Evolutionary conservation across 2,329 filamentous ascomycete genomes (phyloP), one percentile per base, ranked within the genome.

Genomic region (Colletotrichum musicola): DNA sequence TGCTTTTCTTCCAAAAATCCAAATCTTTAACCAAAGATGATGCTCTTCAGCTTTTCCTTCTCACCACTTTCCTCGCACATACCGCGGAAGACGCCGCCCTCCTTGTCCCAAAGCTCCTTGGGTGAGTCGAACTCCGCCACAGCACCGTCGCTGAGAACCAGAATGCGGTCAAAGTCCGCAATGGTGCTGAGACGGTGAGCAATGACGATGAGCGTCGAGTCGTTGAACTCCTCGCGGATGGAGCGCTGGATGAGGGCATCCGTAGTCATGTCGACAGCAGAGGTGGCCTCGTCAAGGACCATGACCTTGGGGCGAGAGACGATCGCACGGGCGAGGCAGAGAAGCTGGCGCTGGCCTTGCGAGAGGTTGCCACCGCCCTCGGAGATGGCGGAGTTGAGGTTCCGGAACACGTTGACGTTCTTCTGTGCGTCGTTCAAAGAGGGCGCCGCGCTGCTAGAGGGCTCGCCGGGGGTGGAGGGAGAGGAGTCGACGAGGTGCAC

Each of bases 261-360:
- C 0, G 92, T 94, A 47, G 86, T 83, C 90, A 93, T 93, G 77
- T 94, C 92, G 2, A 95, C 92, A 0, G 92, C 92, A 3, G 88
- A 91, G 0, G 93, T 95, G 0, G 93, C 92, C 80, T 95, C 92
- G 76, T 95, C 92, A 1, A 95, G 85, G 1, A 95, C 89, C 87
- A 95, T 92, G 73, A 95, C 89, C 75, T 92, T 91, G 3, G 92
- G 92, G 0, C 90, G 86, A 0, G 88, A 85, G 25, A 93, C 89
- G 72, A 94, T 93, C 58, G 90, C 92, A 58, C 89, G 89, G 1
- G 92, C 92, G 4, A 93, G 87, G 74, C 91, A 93, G 44, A 94
- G 86, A 0, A 94, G 89, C 77, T 94, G 92, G 3, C 92, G 86
- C 77, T 94, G 92, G 30, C 92, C 92, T 76, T 93, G 92, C 0